These are phyloP conservation scores for Ramularia endophylla DNA, from an alignment of 2,329 filamentous ascomycete species.

Conservation along the genomic window DNA sequence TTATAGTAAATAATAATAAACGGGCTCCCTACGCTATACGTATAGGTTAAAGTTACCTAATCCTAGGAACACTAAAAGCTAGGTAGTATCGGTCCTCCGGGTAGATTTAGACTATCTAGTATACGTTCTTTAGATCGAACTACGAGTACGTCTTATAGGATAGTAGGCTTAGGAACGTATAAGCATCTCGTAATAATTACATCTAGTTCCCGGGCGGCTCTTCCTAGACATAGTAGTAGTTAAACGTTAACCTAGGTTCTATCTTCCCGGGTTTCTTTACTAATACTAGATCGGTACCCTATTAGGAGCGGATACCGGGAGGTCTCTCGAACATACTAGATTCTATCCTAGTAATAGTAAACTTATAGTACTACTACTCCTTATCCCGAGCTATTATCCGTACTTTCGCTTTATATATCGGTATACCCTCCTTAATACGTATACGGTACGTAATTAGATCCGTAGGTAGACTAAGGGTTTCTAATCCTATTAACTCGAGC, in stretches of 20 bases:
- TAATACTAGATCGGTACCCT: constrained; percentile 1
- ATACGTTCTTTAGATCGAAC: constrained; percentile 6
- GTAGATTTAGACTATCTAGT: constrained; percentile 5
- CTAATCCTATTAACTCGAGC: no score
- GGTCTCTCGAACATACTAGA: no score
- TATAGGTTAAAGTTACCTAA: constrained; percentile 3
- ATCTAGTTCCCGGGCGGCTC: constrained; percentile 2
- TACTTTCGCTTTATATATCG: no score
- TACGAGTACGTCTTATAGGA: not conserved
- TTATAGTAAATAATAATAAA: constrained; percentile 3
- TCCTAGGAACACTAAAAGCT: constrained; percentile 1
- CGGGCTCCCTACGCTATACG: constrained; percentile 3
- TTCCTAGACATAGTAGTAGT: no score
- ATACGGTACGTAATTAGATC: no score
- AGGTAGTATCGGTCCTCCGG: constrained; percentile 2
- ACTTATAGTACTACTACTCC: no score
- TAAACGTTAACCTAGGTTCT: constrained; percentile 1
- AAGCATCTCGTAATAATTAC: not conserved
- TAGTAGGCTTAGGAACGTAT: not conserved
- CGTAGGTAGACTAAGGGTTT: no score
- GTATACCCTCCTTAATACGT: no score
- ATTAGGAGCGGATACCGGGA: no score
- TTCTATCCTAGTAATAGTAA: no score
- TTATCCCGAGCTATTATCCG: no score
- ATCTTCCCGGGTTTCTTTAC: constrained; percentile 2